Evolutionary conservation across 2,329 filamentous ascomycete genomes (phyloP).

Genomic region (Fusarium secorum): DNA sequence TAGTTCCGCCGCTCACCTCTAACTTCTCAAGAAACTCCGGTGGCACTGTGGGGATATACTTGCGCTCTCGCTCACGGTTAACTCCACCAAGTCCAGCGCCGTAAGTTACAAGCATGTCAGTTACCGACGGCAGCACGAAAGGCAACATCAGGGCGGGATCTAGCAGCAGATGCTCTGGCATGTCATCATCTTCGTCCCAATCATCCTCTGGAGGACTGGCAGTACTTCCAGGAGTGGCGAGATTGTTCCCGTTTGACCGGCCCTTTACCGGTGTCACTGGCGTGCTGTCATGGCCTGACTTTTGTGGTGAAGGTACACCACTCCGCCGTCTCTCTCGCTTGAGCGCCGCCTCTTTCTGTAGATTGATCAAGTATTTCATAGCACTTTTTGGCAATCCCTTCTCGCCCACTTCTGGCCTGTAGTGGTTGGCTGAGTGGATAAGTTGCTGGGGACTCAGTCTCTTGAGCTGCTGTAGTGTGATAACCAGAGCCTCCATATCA

Average conservation of each 20-base stretch:
- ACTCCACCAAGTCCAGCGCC: conserved; percentile 93
- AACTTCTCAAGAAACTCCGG: conserved; percentile 91
- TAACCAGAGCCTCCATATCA: conserved; percentile 86
- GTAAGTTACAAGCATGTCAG: conserved; percentile 96
- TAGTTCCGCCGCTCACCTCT: conserved; percentile 64
- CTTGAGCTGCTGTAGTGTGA: conserved; percentile 88
- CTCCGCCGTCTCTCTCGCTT: conserved; percentile 64
- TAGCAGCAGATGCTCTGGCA: conserved; percentile 78
- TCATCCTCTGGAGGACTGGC: conserved; percentile 46
- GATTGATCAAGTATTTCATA: conserved; percentile 81
- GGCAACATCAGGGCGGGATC: conserved; percentile 93
- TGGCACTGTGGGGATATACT: conserved; percentile 95
- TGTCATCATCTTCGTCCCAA: conserved; percentile 67
- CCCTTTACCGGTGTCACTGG: conserved; percentile 56
- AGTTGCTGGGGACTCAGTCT: conserved; percentile 86
- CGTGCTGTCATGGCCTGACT: conserved; percentile 47
- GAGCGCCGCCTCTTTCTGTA: conserved; percentile 76
- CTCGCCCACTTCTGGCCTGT: conserved; percentile 93
- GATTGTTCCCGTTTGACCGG: conserved; percentile 54
- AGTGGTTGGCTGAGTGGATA: conserved; percentile 90
- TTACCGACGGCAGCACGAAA: conserved; percentile 93
- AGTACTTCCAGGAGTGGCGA: conserved; percentile 54
- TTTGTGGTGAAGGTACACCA: conserved; percentile 54
- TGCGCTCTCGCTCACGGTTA: conserved; percentile 88
- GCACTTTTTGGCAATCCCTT: conserved; percentile 89